A percentile compares a stretch with the other conserved stretches of the same genome.
Conservation (phyloP, 208 protist species). For the Trypanosoma scelopori region DNA sequence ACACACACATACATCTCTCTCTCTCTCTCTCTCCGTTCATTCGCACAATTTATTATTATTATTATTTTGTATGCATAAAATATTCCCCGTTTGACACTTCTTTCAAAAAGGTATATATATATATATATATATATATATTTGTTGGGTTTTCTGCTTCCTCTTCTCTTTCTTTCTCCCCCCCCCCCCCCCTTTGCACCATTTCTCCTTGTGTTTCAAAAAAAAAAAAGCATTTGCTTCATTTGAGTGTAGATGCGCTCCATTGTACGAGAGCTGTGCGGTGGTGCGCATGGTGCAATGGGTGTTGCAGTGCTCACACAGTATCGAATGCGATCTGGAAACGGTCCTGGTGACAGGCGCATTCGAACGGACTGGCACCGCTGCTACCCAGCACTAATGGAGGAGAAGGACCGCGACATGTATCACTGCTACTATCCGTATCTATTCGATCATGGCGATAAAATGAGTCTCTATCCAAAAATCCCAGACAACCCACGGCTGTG, state of each 20-base stretch:
- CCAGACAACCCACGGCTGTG: conserved; percentile 89
- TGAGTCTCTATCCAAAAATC: conserved; percentile 93
- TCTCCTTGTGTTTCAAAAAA: too few relatives aligned
- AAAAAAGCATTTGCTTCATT: too few relatives aligned
- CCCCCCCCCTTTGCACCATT: conserved; percentile 15
- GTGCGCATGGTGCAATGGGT: conserved; percentile 1
- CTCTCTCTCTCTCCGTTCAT: too few relatives aligned
- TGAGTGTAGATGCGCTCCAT: conserved; percentile 24
- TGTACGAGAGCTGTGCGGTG: conserved; percentile 6
- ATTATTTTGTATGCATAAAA: too few relatives aligned
- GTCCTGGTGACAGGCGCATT: conserved; percentile 79
- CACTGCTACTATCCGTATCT: conserved; percentile 94
- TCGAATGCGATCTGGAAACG: conserved; percentile 69
- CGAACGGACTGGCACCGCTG: conserved; percentile 89
- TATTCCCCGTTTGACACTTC: too few relatives aligned
- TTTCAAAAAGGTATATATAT: neutral
- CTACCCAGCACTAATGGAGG: conserved; percentile 87
- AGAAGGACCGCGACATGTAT: conserved; percentile 92
- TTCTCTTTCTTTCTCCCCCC: conserved; percentile 6
- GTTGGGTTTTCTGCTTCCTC: conserved; percentile 13
- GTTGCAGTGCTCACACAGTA: conserved; percentile 22
- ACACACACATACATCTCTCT: neutral
- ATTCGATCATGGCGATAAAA: conserved; percentile 91
- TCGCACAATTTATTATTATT: too few relatives aligned
- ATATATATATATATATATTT: conserved; percentile 13